Percentiles rank a stretch among this genome's conserved stretches.
Evolutionary conservation across 208 protist species (phyloP).

Genomic region (Acanthamoeba culbertsoni): DNA sequence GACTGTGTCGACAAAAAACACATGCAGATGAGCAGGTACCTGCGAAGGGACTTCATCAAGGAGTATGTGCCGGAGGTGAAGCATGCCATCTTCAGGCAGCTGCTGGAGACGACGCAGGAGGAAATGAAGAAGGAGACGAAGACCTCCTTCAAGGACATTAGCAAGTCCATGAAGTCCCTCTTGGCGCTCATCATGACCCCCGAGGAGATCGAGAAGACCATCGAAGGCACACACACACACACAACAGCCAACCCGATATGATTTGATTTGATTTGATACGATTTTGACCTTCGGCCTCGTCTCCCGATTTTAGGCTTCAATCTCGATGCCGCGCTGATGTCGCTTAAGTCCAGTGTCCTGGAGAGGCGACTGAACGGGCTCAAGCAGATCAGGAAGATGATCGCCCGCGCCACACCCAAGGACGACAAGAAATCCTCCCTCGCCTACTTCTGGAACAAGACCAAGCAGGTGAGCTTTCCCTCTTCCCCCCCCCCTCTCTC

Average conservation of each 20-base stretch:
- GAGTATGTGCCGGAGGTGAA: slow-evolving; percentile 36
- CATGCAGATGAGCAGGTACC: slow-evolving; percentile 29
- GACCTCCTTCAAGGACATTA: slow-evolving; percentile 55
- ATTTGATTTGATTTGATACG: no score
- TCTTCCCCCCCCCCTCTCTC: no score
- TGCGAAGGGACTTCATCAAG: slow-evolving; percentile 29
- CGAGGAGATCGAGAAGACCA: slow-evolving; percentile 53
- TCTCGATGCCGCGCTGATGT: slow-evolving; percentile 53
- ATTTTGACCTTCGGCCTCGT: no score
- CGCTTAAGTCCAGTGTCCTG: slow-evolving; percentile 3
- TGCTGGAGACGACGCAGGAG: slow-evolving; percentile 11
- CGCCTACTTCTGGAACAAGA: slow-evolving; percentile 58
- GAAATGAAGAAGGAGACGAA: slow-evolving; percentile 45
- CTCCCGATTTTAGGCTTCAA: slow-evolving; percentile 42
- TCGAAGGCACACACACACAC: background rate
- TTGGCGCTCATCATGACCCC: slow-evolving; percentile 37
- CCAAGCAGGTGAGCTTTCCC: background rate
- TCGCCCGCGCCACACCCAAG: slow-evolving; percentile 46
- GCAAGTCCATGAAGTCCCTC: slow-evolving; percentile 16
- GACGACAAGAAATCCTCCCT: slow-evolving; percentile 58
- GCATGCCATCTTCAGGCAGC: slow-evolving; percentile 18
- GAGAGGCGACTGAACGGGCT: slow-evolving; percentile 44
- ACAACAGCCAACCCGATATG: no score
- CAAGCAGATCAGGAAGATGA: slow-evolving; percentile 57
- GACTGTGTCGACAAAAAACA: background rate